These are phyloP conservation scores for Manihot esculenta DNA, from an alignment of 441 rosid genomes.

Conservation along the genomic window DNA sequence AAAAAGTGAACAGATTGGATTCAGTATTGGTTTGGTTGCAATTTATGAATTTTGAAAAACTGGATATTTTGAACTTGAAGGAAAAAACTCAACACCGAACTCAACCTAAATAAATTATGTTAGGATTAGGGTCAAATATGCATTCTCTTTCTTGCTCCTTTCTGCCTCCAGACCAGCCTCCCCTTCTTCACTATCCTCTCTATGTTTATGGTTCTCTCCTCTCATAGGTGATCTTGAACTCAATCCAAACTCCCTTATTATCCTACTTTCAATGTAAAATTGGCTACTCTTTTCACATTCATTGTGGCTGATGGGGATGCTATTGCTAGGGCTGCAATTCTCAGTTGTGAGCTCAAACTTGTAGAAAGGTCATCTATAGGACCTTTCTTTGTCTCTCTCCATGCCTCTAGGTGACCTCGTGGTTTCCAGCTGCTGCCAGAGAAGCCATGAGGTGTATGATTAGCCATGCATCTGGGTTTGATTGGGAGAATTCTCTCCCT, in stretches of 20 bases:
- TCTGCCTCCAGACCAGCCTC: too few relatives aligned
- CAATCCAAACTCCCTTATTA: constrained; percentile 24
- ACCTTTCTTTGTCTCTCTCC: too few relatives aligned
- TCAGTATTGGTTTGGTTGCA: too few relatives aligned
- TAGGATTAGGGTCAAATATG: too few relatives aligned
- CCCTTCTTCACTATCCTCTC: too few relatives aligned
- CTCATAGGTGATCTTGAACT: constrained; percentile 55
- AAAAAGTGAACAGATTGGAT: too few relatives aligned
- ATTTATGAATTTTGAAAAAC: too few relatives aligned
- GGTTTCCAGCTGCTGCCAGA: constrained; percentile 86
- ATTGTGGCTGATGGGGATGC: constrained; percentile 64
- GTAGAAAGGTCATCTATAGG: constrained; percentile 67
- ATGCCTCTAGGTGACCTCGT: too few relatives aligned
- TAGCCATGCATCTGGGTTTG: constrained; percentile 84
- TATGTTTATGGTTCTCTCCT: constrained; percentile 27
- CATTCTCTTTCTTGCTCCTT: too few relatives aligned
- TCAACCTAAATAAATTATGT: too few relatives aligned
- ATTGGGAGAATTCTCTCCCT: constrained; percentile 71
- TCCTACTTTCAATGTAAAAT: constrained; percentile 66
- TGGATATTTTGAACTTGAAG: too few relatives aligned
- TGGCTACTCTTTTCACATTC: constrained; percentile 60
- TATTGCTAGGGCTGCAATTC: constrained; percentile 47
- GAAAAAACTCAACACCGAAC: too few relatives aligned
- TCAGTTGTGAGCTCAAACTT: constrained; percentile 76
- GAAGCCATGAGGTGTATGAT: constrained; percentile 62